phyloP scores from a whole-genome alignment of 2,329 filamentous ascomycete genomes.

The Penicillium verrucosum region DNA sequence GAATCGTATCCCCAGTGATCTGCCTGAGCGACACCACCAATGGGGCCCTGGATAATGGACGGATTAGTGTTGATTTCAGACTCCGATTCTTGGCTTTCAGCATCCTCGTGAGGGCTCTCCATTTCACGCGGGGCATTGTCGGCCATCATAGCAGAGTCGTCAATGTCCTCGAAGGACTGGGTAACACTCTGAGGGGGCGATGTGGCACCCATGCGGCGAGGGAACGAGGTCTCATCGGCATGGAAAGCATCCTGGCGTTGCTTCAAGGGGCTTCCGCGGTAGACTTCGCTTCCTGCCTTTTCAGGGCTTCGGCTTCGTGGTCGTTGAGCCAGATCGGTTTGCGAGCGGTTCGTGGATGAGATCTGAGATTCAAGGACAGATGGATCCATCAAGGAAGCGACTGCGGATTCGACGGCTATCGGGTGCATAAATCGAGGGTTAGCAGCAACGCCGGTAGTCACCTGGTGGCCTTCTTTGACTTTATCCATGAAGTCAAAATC shows the following conservation, averaged over 20 bases:
- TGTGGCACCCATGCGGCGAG: conserved; percentile 40
- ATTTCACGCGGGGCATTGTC: conserved; percentile 64
- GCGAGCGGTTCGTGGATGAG: conserved; percentile 48
- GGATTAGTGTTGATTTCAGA: conserved; percentile 77
- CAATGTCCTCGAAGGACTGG: conserved; percentile 44
- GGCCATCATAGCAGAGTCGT: conserved; percentile 56
- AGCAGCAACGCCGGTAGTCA: conserved; percentile 65
- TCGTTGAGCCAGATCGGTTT: conserved; percentile 42
- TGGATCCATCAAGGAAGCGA: conserved; percentile 84
- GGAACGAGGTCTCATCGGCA: conserved; percentile 39
- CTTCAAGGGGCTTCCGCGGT: conserved; percentile 47
- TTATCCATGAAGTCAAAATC: conserved; percentile 57
- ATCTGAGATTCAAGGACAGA: conserved; percentile 65
- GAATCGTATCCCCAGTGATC: conserved; percentile 57
- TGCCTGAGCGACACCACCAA: conserved; percentile 54
- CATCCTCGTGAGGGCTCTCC: conserved; percentile 71
- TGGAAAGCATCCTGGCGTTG: conserved; percentile 39
- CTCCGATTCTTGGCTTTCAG: conserved; percentile 57
- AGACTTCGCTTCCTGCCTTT: conserved; percentile 23
- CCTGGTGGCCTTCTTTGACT: conserved; percentile 63
- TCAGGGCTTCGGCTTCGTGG: conserved; percentile 30
- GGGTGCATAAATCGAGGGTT: conserved; percentile 76
- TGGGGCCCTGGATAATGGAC: conserved; percentile 73
- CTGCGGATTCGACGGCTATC: conserved; percentile 77
- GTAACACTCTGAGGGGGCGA: conserved; percentile 57